Percentiles rank a stretch among this genome's conserved stretches.
phyloP scores from a whole-genome alignment of 192 early-diverging fungal genomes.

The Funneliformis mosseae region DNA sequence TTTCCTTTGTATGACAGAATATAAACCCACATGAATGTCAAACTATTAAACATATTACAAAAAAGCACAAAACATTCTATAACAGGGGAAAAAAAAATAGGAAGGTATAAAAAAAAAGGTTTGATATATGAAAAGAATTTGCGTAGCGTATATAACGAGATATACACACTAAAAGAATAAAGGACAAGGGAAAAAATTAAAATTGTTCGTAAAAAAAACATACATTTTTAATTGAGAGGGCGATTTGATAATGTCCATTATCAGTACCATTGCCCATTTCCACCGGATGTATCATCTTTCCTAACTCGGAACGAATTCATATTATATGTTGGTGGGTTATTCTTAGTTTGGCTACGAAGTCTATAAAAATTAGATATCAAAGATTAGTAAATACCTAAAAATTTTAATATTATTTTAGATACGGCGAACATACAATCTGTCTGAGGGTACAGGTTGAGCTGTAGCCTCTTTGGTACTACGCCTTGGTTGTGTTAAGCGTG shows the following conservation, averaged over 20 bases:
- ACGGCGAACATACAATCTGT: slow-evolving; percentile 29
- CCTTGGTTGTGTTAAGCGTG: slow-evolving; percentile 30
- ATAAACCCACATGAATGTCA: neutral
- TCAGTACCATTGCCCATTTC: slow-evolving; percentile 26
- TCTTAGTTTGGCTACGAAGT: slow-evolving; percentile 34
- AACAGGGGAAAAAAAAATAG: neutral
- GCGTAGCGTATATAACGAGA: neutral
- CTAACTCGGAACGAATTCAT: slow-evolving; percentile 19
- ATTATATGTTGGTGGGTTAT: slow-evolving; percentile 23
- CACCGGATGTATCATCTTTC: slow-evolving; percentile 14
- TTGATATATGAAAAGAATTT: neutral
- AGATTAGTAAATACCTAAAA: neutral
- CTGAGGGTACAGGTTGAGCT: slow-evolving; percentile 19
- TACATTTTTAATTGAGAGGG: neutral
- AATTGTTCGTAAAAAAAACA: slow-evolving; percentile 19
- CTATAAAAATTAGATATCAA: slow-evolving; percentile 3
- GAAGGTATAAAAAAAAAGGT: neutral
- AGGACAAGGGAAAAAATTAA: neutral
- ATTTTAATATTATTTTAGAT: no score
- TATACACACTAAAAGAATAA: slow-evolving; percentile 3
- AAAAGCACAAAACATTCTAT: slow-evolving; percentile 10
- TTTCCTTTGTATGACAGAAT: neutral
- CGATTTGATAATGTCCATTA: neutral
- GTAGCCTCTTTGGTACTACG: slow-evolving; percentile 24
- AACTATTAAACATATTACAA: neutral